These are phyloP conservation scores for Pleurotus giganteus DNA, from an alignment of 768 basidiomycete species.

Conservation along the genomic window DNA sequence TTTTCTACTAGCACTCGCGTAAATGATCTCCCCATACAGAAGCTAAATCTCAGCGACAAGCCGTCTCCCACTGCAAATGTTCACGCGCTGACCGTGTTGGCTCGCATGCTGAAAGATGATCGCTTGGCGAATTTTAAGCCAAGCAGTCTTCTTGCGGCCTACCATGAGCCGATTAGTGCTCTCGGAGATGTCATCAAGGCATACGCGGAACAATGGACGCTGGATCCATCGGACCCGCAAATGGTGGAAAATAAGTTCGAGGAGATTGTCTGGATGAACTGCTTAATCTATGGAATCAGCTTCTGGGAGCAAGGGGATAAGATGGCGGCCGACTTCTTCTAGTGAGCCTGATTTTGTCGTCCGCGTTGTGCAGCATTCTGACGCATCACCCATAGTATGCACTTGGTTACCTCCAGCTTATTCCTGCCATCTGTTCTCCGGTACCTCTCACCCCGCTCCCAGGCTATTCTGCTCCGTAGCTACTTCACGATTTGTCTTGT, in stretches of 20 bases:
- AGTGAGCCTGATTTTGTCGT: constrained; percentile 36
- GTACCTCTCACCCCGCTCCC: constrained; percentile 37
- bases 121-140: constrained; percentile 26
- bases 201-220: constrained; percentile 43
- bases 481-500: constrained; percentile 53
- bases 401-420: constrained; percentile 61
- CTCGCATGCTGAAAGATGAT: constrained; percentile 51
- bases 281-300: constrained; percentile 54
- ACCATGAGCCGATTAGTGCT: constrained; percentile 29
- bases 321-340: constrained; percentile 60
- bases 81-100: constrained; percentile 52
- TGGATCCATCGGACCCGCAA: constrained; percentile 30
- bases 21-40: background rate
- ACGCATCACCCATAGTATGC: constrained; percentile 42
- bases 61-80: constrained; percentile 14
- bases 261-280: constrained; percentile 57
- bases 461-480: constrained; percentile 51
- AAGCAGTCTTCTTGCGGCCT: constrained; percentile 20
- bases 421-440: constrained; percentile 54
- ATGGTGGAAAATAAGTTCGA: constrained; percentile 56
- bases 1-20: background rate
- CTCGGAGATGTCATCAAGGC: constrained; percentile 38
- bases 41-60: background rate
- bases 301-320: constrained; percentile 41
- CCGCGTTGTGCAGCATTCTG: background rate